phyloP scores from a whole-genome alignment of 2,329 filamentous ascomycete species.

The Aspergillus sp. region DNA sequence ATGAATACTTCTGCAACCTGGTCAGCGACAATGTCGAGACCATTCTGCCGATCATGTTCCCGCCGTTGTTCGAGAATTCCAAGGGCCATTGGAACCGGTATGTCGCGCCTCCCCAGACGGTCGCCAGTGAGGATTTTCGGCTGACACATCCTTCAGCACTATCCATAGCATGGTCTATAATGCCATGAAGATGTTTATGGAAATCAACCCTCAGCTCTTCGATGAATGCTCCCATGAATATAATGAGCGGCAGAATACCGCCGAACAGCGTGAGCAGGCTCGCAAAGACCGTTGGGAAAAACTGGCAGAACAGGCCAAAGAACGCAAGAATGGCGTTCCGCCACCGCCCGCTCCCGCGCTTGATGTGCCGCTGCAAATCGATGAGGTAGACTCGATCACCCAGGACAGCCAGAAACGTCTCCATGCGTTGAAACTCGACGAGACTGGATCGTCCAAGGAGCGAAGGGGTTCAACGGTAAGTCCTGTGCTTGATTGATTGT shows the following conservation, averaged over 20 bases:
- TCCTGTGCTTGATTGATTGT: slow-evolving; percentile 28
- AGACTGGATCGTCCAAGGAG: slow-evolving; percentile 51
- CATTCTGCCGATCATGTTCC: slow-evolving; percentile 98
- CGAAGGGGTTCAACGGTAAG: slow-evolving; percentile 46
- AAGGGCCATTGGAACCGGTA: slow-evolving; percentile 99
- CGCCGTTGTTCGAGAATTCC: slow-evolving; percentile 95
- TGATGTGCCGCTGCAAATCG: slow-evolving; percentile 48
- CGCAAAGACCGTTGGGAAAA: slow-evolving; percentile 88
- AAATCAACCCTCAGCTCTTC: slow-evolving; percentile 97
- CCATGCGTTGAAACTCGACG: slow-evolving; percentile 86
- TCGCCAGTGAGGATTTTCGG: not conserved
- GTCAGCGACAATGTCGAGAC: slow-evolving; percentile 99
- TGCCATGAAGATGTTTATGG: slow-evolving; percentile 99
- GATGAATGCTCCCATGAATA: slow-evolving; percentile 99
- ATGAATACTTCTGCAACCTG: slow-evolving; percentile 99
- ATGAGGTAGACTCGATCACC: slow-evolving; percentile 75
- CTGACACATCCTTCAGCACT: slow-evolving; percentile 62
- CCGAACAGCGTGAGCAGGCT: slow-evolving; percentile 75
- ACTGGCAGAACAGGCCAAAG: slow-evolving; percentile 74
- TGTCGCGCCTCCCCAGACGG: slow-evolving; percentile 22
- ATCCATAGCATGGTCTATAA: slow-evolving; percentile 99
- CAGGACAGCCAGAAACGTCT: slow-evolving; percentile 84
- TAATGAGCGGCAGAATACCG: slow-evolving; percentile 91
- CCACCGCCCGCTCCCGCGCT: slow-evolving; percentile 35
- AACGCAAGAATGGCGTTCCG: slow-evolving; percentile 54